Conservation (phyloP, 2,329 filamentous ascomycete species). For the Fusarium pseudonygamai region DNA sequence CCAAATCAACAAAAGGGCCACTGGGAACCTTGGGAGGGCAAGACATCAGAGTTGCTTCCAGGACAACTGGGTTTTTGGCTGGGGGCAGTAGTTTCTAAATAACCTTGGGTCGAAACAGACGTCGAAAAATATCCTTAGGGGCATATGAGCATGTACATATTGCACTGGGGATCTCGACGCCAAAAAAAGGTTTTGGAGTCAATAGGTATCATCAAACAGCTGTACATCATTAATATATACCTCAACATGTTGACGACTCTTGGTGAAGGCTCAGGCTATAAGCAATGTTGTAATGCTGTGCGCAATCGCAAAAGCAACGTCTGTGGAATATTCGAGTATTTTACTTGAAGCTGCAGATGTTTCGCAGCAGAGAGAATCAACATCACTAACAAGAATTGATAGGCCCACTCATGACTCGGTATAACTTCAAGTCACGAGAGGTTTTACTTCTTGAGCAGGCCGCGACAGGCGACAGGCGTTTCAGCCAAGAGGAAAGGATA, state of each 20-base stretch:
- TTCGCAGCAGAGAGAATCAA: constrained; percentile 5
- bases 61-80: constrained; percentile 2
- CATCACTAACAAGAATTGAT: background rate
- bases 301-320: background rate
- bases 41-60: background rate
- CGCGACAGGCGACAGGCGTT: constrained; percentile 21
- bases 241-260: background rate
- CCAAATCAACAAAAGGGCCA: background rate
- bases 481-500: constrained; percentile 11
- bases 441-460: background rate
- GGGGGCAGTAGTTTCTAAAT: background rate
- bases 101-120: background rate
- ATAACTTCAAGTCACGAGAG: background rate
- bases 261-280: background rate
- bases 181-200: background rate
- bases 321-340: background rate
- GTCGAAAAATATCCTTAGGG: background rate
- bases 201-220: background rate
- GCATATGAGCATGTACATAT: background rate
- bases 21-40: background rate
- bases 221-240: background rate
- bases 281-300: background rate
- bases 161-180: background rate
- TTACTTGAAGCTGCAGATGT: constrained; percentile 20
- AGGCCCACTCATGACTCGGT: constrained; percentile 1